A percentile compares a stretch with the other conserved stretches of the same genome.
Evolutionary conservation across 805 yeast species (phyloP).

Genomic region (Limtongia smithiae): DNA sequence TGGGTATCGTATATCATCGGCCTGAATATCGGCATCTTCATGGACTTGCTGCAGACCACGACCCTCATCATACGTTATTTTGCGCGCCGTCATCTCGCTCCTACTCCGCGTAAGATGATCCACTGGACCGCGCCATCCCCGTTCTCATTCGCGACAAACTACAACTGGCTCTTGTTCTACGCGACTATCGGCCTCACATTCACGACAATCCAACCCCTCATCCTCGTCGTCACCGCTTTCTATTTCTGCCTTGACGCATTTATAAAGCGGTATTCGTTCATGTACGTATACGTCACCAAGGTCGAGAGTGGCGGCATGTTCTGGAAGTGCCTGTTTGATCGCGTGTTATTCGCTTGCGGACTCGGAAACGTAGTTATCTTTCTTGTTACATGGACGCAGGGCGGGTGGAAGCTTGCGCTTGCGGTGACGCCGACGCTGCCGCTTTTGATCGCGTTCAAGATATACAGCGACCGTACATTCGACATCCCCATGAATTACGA

Average conservation of each 20-base stretch:
- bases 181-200: constrained; percentile 39
- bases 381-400: constrained; percentile 40
- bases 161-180: constrained; percentile 37
- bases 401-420: constrained; percentile 37
- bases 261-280: constrained; percentile 37
- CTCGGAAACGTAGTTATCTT: constrained; percentile 40
- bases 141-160: constrained; percentile 37
- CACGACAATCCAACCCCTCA: constrained; percentile 41
- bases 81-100: constrained; percentile 30
- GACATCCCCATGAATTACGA: constrained; percentile 10
- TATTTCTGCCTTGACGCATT: constrained; percentile 36
- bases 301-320: constrained; percentile 39
- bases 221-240: constrained; percentile 36
- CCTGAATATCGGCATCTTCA: constrained; percentile 34
- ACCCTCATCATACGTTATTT: constrained; percentile 31
- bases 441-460: constrained; percentile 35
- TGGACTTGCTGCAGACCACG: constrained; percentile 36
- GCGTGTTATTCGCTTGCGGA: constrained; percentile 36
- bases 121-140: constrained; percentile 37
- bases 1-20: constrained; percentile 42
- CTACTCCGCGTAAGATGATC: constrained; percentile 37
- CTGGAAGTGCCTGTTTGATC: constrained; percentile 39
- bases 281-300: constrained; percentile 39
- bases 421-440: constrained; percentile 35
- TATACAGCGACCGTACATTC: constrained; percentile 12